Conservation (phyloP, 2,329 filamentous ascomycete species). For the Apiospora phragmitis region DNA sequence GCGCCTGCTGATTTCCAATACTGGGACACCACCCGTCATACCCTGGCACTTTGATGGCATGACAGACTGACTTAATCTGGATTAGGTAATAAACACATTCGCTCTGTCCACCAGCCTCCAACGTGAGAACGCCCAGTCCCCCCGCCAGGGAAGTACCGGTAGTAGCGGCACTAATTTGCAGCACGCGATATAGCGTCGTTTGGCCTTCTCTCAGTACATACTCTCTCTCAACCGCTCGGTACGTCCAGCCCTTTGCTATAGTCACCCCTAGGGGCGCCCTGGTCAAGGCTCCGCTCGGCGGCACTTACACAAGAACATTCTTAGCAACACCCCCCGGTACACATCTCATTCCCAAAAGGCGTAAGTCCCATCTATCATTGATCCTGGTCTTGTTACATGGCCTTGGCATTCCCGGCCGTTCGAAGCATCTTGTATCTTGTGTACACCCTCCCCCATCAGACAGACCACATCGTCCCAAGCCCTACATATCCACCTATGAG, state of each 20-base stretch:
- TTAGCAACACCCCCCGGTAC: background rate
- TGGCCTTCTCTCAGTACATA: background rate
- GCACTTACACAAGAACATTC: background rate
- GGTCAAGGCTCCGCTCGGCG: background rate
- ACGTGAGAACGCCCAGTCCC: background rate
- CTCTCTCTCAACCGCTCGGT: background rate
- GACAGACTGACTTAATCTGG: constrained; percentile 2
- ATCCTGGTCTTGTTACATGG: background rate
- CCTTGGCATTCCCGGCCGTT: background rate
- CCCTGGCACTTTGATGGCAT: background rate
- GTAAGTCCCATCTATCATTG: constrained; percentile 3
- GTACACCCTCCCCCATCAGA: background rate
- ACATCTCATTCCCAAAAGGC: background rate
- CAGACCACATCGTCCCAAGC: background rate
- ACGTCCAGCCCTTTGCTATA: background rate
- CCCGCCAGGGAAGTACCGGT: background rate
- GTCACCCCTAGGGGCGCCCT: background rate
- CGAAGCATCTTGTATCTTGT: background rate
- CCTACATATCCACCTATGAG: constrained; percentile 2
- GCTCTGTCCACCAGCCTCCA: background rate
- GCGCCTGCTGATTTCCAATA: background rate
- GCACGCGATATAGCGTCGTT: constrained; percentile 1
- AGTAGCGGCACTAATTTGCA: background rate
- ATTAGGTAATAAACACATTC: background rate
- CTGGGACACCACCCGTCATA: background rate